Conservation (phyloP, 257 asterid species). For the Jaltomata sinuosa region DNA sequence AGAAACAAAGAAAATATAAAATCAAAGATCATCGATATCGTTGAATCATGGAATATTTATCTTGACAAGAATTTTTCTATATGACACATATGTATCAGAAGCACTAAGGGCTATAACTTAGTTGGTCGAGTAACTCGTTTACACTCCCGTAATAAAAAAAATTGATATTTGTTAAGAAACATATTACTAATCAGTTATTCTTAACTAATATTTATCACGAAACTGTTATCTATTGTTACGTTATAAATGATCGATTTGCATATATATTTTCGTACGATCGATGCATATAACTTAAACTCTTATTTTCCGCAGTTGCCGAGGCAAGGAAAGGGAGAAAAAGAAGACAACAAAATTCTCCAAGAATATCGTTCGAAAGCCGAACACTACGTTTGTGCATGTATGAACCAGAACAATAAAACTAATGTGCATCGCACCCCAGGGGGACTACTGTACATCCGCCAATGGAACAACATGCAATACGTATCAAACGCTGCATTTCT, state of each 20-base stretch:
- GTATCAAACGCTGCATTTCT: slow-evolving; percentile 51
- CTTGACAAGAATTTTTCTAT: too few species aligned
- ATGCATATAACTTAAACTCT: not conserved
- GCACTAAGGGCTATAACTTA: not conserved
- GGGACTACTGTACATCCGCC: slow-evolving; percentile 68
- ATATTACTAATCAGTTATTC: too few species aligned
- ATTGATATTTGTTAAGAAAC: too few species aligned
- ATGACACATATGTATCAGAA: too few species aligned
- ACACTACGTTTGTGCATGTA: slow-evolving; percentile 46
- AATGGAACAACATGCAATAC: slow-evolving; percentile 97
- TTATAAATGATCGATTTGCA: not conserved
- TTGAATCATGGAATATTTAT: not conserved
- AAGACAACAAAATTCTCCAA: slow-evolving; percentile 19
- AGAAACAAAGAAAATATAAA: too few species aligned
- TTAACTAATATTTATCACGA: not conserved
- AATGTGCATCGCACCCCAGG: slow-evolving; percentile 73
- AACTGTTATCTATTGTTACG: not conserved
- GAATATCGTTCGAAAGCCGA: slow-evolving; percentile 53
- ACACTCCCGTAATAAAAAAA: too few species aligned
- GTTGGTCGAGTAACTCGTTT: not conserved
- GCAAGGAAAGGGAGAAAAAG: slow-evolving; percentile 20
- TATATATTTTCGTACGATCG: not conserved
- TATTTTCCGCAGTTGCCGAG: slow-evolving; percentile 22
- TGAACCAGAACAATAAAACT: slow-evolving; percentile 42
- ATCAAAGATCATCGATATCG: not conserved